Conservation (phyloP, 441 rosid species). For the Arabidopsis lyrata region DNA sequence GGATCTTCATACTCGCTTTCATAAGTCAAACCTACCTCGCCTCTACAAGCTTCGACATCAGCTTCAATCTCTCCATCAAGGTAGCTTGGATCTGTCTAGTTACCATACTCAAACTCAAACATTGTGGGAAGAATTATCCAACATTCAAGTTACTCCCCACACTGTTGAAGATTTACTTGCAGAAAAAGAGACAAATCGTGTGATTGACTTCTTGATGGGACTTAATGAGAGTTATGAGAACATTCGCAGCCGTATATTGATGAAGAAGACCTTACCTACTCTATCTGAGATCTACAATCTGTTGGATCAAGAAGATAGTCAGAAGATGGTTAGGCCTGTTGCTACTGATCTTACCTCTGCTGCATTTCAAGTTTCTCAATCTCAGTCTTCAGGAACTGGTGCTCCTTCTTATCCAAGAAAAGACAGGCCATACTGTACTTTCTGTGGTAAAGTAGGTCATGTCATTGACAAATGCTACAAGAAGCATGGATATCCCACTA, state of each 20-base stretch:
- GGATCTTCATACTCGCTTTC: not conserved
- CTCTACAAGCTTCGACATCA: not conserved
- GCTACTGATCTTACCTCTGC: not conserved
- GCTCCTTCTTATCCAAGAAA: not conserved
- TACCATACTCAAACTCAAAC: not conserved
- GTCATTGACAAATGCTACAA: not conserved
- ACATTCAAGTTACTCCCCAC: rapidly evolving
- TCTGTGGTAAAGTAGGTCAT: not conserved
- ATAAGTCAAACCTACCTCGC: not conserved
- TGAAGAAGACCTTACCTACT: not conserved
- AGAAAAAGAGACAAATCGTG: not conserved
- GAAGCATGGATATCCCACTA: no score
- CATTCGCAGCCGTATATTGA: not conserved
- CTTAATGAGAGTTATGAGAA: not conserved
- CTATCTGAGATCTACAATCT: not conserved
- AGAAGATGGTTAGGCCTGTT: not conserved
- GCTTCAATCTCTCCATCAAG: not conserved
- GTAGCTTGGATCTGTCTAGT: not conserved
- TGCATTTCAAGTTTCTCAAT: not conserved
- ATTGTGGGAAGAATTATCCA: not conserved
- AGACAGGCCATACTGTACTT: not conserved
- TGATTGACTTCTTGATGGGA: not conserved
- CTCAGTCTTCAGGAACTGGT: no score
- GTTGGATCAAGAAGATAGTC: not conserved
- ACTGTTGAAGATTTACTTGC: not conserved